Evolutionary conservation across 1,284 basidiomycete genomes (phyloP), one percentile per base, ranked within the genome.

Genomic region (Leucoagaricus sp.): DNA sequence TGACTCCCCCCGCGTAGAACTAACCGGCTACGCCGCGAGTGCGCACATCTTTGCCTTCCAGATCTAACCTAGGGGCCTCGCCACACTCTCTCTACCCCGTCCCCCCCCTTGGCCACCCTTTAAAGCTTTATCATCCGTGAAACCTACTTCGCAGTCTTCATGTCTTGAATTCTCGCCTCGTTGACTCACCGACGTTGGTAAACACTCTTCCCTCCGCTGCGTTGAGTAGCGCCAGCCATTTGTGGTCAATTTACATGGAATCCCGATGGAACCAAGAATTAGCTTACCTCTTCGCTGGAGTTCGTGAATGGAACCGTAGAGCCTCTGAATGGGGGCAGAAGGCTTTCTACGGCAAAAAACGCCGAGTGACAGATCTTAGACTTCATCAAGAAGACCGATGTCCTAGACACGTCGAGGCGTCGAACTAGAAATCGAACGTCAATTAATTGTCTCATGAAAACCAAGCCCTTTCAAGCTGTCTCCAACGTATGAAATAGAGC

Each of bases 261-360:
- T 71, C 73, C 5, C 71, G 65, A 46, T 85, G 84, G 84, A 85
- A 85, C 61, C 65, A 73, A 13, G 75, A 84, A 55, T 60, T 85
- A 19, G 77, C 73, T 8, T 61, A 61, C 34, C 57, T 80, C 13
- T 81, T 79, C 58, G 62, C 66, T 15, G 74, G 76, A 15, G 68
- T 76, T 51, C 66, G 72, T 17, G 67, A 68, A 23, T 76, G 75
- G 71, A 80, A 82, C 55, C 71, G 65, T 31, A 72, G 70, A 4
- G 74, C 72, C 17, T 69, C 69, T 46, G 74, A 73, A 3, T 79
- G 78, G 79, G 74, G 78, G 17, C 64, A 65, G 60, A 74, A 66
- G 48, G 46, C 74, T 48, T 48, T 84, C 45, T 80, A 82, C 60
- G 77, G 55, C 38, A 49, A 57, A 42, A 26, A 31, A 57, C 77